phyloP scores from a whole-genome alignment of 2,329 filamentous ascomycete species.

The Metarhizium anisopliae region DNA sequence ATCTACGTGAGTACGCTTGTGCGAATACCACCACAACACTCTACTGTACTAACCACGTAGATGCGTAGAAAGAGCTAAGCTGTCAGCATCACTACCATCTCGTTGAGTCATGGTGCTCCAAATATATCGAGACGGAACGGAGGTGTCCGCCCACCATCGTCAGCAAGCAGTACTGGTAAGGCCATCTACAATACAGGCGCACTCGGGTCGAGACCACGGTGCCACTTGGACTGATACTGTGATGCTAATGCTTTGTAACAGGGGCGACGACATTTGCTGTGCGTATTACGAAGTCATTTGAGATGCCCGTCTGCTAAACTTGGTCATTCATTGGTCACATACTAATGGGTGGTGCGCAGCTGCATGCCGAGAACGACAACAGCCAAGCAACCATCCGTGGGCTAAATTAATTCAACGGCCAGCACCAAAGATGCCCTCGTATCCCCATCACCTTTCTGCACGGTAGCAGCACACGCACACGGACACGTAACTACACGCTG shows the following conservation, averaged over 20 bases:
- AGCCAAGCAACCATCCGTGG: constrained; percentile 29
- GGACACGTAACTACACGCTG: too few relatives aligned
- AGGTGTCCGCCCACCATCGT: constrained; percentile 33
- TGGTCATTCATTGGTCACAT: not conserved
- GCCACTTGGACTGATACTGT: not conserved
- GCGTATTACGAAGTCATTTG: constrained; percentile 14
- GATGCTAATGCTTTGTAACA: constrained; percentile 18
- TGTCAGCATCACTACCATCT: constrained; percentile 42
- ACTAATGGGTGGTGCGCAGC: constrained; percentile 19
- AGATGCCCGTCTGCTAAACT: not conserved
- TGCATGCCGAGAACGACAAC: constrained; percentile 29
- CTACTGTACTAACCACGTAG: not conserved
- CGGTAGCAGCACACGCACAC: constrained; percentile 7
- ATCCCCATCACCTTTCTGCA: constrained; percentile 19
- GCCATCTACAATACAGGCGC: constrained; percentile 1
- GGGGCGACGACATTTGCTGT: constrained; percentile 37
- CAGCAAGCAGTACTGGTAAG: constrained; percentile 37
- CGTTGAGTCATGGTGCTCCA: constrained; percentile 36
- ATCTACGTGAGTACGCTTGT: constrained; percentile 30
- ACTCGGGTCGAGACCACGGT: not conserved
- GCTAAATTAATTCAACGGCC: constrained; percentile 27
- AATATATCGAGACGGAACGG: constrained; percentile 35
- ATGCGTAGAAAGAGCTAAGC: constrained; percentile 37
- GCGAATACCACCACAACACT: not conserved
- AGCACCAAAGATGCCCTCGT: constrained; percentile 18